phyloP scores from a whole-genome alignment of 163 green algal genomes.

The Scenedesmus sp. region DNA sequence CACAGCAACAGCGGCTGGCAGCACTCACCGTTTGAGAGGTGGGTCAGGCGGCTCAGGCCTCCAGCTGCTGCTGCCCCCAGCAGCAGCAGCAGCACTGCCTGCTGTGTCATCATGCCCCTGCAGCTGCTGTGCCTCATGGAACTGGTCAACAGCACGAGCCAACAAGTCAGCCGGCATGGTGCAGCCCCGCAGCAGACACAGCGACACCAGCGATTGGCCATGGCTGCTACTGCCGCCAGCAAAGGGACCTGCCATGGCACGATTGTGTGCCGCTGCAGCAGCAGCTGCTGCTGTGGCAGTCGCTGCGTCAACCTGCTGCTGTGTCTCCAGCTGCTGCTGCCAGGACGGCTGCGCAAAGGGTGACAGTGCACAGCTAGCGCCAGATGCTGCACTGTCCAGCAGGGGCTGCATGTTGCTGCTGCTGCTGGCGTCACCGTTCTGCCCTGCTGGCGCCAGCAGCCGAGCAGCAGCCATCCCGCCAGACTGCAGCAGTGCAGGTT shows the following conservation, averaged over 20 bases:
- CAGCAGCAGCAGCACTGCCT: not conserved
- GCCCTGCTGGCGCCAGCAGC: not conserved
- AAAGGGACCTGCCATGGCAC: not conserved
- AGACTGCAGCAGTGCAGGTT: not conserved
- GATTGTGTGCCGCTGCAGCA: not conserved
- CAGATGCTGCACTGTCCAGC: not conserved
- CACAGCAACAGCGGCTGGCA: no score
- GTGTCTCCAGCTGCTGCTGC: not conserved
- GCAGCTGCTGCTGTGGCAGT: not conserved
- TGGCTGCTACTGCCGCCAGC: not conserved
- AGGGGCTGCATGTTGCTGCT: conserved; percentile 1
- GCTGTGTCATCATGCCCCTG: not conserved
- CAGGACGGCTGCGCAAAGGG: not conserved
- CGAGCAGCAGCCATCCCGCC: not conserved
- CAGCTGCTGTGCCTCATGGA: not conserved
- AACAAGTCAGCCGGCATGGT: conserved; percentile 18
- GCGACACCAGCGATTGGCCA: not conserved
- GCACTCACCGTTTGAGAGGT: not conserved
- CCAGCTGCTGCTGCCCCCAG: not conserved
- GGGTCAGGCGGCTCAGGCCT: conserved; percentile 10
- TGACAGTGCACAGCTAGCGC: not conserved
- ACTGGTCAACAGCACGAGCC: conserved; percentile 5
- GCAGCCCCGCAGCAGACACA: not conserved
- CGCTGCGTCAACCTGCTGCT: not conserved
- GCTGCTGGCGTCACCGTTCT: not conserved